Evolutionary conservation across 2,329 filamentous ascomycete genomes (phyloP).

Genomic region (Colletotrichum agaves): DNA sequence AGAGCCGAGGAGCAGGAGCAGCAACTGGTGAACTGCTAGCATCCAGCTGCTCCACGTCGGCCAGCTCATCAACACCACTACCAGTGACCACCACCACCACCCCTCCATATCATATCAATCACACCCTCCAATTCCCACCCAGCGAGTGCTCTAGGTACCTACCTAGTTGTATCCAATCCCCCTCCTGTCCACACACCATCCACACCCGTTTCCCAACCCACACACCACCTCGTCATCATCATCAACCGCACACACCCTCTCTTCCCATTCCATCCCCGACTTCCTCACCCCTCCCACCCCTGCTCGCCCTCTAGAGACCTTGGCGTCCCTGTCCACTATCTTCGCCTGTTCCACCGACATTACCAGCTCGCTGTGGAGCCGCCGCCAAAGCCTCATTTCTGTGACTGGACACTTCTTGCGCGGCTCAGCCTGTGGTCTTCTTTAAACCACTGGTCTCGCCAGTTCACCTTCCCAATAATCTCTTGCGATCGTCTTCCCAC

Average conservation of each 20-base stretch:
- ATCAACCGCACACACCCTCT: conserved; percentile 5
- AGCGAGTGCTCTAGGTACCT: background rate
- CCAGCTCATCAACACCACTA: conserved; percentile 32
- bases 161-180: background rate
- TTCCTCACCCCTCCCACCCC: conserved; percentile 23
- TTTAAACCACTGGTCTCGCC: conserved; percentile 38
- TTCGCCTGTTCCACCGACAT: conserved; percentile 38
- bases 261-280: conserved; percentile 9
- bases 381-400: conserved; percentile 40
- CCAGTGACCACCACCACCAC: conserved; percentile 8
- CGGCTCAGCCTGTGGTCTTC: conserved; percentile 37
- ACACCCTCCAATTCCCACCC: conserved; percentile 16
- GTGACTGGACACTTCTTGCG: conserved; percentile 37
- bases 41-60: conserved; percentile 1
- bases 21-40: background rate
- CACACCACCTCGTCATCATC: conserved; percentile 25
- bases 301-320: conserved; percentile 16
- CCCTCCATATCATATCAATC: conserved; percentile 7
- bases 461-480: conserved; percentile 17
- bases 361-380: conserved; percentile 38
- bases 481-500: conserved; percentile 30
- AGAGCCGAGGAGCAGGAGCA: background rate
- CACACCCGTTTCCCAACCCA: background rate
- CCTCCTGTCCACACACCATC: background rate
- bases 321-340: conserved; percentile 34